These are phyloP conservation scores for Aspergillus eucalypticola DNA, from an alignment of 2,329 filamentous ascomycete genomes.

Conservation along the genomic window DNA sequence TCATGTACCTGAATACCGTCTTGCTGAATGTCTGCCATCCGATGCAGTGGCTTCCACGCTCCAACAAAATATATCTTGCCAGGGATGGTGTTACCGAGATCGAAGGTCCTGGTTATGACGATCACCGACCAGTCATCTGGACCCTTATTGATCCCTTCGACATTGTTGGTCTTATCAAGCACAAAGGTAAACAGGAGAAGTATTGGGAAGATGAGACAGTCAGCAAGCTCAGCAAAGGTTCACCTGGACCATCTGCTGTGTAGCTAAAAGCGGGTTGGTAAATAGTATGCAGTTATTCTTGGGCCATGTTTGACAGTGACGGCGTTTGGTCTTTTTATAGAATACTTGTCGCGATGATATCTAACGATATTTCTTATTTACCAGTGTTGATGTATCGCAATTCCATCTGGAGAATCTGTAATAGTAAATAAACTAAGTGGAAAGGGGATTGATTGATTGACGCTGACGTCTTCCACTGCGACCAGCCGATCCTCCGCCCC, in stretches of 20 bases:
- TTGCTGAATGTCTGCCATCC: conserved; percentile 57
- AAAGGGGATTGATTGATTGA: neutral
- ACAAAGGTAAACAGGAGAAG: conserved; percentile 37
- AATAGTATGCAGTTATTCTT: neutral
- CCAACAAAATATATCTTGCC: conserved; percentile 54
- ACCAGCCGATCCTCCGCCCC: conserved; percentile 13
- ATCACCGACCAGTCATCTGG: conserved; percentile 47
- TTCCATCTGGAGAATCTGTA: no score
- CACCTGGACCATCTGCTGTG: neutral
- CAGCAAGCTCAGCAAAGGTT: neutral
- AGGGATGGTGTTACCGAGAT: conserved; percentile 55
- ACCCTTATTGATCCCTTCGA: conserved; percentile 50
- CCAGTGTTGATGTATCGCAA: no score
- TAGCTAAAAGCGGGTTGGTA: neutral
- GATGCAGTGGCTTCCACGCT: conserved; percentile 50
- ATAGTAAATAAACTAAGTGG: no score
- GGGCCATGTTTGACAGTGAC: neutral
- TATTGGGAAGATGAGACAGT: conserved; percentile 40
- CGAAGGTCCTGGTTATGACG: conserved; percentile 52
- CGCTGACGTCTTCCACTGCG: conserved; percentile 18
- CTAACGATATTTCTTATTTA: no score
- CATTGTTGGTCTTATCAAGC: conserved; percentile 38
- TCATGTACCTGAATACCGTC: conserved; percentile 55
- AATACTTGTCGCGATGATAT: no score
- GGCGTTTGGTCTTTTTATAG: no score